phyloP scores from a whole-genome alignment of 441 rosid genomes.

The Adansonia grandidieri region DNA sequence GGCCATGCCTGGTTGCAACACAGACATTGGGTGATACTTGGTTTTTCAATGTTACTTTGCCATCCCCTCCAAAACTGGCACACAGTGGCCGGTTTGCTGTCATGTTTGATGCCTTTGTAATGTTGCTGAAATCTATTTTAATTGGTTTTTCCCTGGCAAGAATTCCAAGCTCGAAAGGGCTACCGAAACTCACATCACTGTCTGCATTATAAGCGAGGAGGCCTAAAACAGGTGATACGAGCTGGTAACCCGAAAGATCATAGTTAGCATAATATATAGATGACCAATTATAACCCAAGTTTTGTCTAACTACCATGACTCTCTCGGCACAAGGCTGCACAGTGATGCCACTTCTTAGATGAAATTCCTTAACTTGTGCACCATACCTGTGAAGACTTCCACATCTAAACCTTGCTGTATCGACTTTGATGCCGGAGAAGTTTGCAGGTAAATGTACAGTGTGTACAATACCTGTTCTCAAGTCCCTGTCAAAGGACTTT shows the following conservation, averaged over 20 bases:
- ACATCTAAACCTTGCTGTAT: slow-evolving; percentile 69
- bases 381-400: slow-evolving; percentile 83
- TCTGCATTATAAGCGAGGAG: slow-evolving; percentile 73
- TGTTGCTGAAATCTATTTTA: slow-evolving; percentile 55
- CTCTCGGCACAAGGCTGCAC: slow-evolving; percentile 81
- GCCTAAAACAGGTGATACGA: slow-evolving; percentile 76
- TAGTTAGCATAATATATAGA: slow-evolving; percentile 58
- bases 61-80: slow-evolving; percentile 64
- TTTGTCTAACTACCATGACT: slow-evolving; percentile 73
- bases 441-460: slow-evolving; percentile 60
- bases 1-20: slow-evolving; percentile 61
- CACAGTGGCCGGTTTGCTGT: slow-evolving; percentile 50
- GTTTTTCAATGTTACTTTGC: slow-evolving; percentile 51
- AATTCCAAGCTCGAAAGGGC: slow-evolving; percentile 62
- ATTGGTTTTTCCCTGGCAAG: slow-evolving; percentile 54
- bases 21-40: slow-evolving; percentile 59
- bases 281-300: slow-evolving; percentile 75
- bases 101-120: slow-evolving; percentile 13
- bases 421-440: slow-evolving; percentile 71
- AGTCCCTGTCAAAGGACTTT: slow-evolving; percentile 46
- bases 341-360: slow-evolving; percentile 57
- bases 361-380: slow-evolving; percentile 70
- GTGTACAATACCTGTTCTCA: slow-evolving; percentile 61
- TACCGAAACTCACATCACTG: slow-evolving; percentile 47
- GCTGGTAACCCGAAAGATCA: slow-evolving; percentile 74